Evolutionary conservation across 257 asterid species (phyloP), one percentile per base, ranked within the genome.

Genomic region (Sherardia arvensis): DNA sequence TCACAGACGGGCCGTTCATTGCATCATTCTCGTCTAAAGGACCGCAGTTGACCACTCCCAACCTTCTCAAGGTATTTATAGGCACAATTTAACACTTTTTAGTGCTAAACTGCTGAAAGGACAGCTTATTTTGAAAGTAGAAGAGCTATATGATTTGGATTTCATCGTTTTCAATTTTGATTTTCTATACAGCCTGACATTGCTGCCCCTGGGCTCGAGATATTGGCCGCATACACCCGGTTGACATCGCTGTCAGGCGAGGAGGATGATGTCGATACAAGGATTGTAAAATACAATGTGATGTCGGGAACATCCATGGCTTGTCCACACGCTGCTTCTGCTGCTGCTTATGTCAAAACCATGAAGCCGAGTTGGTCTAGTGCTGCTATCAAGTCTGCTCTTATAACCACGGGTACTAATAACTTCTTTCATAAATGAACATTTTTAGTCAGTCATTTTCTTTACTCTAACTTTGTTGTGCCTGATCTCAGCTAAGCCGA

Each of bases 261-360:
- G 1, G 7, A n/a, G n/a, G n/a, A n/a, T n/a, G n/a, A 7, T 2
- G 69, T 25, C 0, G 95, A 86, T 66, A 58, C 53, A 0, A 67
- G 88, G 59, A 60, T 74, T 1, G 85, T 79, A 59, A 60, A 66
- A 0, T 91, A 68, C 74, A 80, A 72, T 58, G 20, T 91, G 8
- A 29, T 47, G 25, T 91, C 96, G 1, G 98, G 98, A 47, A 91
- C 98, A n/a, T 88, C 98, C 1, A 88, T 88, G 98, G 76, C 97
- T 22, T 76, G 86, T 60, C 98, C 97, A 28, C 96, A 88, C 71
- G 95, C 38, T 38, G 79, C 98, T 0, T 86, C 81, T 0, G 95
- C 95, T 9, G 87, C 93, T 1, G 95, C 95, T 34, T 91, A 81
- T 25, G 77, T 91, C 57, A 88, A 88, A 60, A 69, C 96, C 8